Conservation (phyloP, 148 eudicot species). For the Drosera capensis region DNA sequence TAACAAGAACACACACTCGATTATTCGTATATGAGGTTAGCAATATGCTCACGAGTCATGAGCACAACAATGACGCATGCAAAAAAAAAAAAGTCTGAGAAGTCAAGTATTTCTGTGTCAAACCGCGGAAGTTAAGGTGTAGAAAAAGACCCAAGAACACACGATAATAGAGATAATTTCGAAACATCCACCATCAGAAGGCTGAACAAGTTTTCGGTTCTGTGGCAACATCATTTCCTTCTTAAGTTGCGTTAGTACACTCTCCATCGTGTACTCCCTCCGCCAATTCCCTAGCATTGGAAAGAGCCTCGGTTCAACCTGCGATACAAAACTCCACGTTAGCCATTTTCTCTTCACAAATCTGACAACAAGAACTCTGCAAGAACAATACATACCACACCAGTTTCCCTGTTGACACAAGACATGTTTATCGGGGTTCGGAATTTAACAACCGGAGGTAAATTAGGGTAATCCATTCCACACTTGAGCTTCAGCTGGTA, state of each 20-base stretch:
- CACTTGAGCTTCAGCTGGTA: constrained; percentile 3
- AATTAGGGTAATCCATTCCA: background rate
- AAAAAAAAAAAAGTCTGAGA: too few species aligned
- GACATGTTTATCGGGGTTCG: constrained; percentile 8
- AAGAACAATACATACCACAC: constrained; percentile 2
- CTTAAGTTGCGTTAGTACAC: constrained; percentile 30
- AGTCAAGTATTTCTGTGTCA: too few species aligned
- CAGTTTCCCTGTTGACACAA: constrained; percentile 2
- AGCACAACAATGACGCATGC: too few species aligned
- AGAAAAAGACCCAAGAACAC: background rate
- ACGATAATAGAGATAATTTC: background rate
- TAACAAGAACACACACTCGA: background rate
- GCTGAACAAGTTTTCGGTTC: constrained; percentile 43
- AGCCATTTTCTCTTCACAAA: too few species aligned
- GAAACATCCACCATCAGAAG: constrained; percentile 34
- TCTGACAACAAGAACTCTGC: background rate
- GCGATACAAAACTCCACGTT: background rate
- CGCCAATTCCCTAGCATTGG: constrained; percentile 40
- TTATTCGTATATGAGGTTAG: too few species aligned
- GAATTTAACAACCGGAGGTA: background rate
- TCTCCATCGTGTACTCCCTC: constrained; percentile 46
- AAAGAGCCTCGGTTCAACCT: constrained; percentile 38
- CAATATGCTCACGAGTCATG: too few species aligned
- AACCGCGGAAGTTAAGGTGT: too few species aligned
- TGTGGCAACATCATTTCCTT: constrained; percentile 45